A percentile compares a stretch with the other conserved stretches of the same genome.
phyloP scores from a whole-genome alignment of 345 rosid species.

The Acer yangbiense region DNA sequence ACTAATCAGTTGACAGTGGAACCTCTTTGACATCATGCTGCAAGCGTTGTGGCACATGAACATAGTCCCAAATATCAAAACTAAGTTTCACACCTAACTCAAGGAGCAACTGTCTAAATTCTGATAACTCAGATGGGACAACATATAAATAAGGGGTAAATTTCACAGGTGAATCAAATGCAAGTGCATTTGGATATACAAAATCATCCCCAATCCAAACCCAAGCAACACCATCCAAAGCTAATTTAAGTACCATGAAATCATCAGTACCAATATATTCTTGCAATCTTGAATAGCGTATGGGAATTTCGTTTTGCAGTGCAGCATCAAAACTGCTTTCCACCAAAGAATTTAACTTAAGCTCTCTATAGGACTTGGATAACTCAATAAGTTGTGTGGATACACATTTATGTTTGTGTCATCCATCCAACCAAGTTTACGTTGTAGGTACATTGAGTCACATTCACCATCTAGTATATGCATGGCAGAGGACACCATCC shows the following conservation, averaged over 20 bases:
- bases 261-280: conserved; percentile 62
- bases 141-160: conserved; percentile 90
- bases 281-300: conserved; percentile 65
- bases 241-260: conserved; percentile 55
- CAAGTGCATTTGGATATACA: conserved; percentile 74
- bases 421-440: conserved; percentile 88
- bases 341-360: conserved; percentile 47
- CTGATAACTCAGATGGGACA: conserved; percentile 92
- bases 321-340: conserved; percentile 56
- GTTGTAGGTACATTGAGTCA: conserved; percentile 54
- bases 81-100: conserved; percentile 79
- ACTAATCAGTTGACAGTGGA: conserved; percentile 66
- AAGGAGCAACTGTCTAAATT: conserved; percentile 73
- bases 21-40: conserved; percentile 65
- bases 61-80: conserved; percentile 81
- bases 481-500: conserved; percentile 73
- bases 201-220: conserved; percentile 97
- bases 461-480: conserved; percentile 78
- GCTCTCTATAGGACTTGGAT: conserved; percentile 63
- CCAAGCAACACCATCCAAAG: conserved; percentile 75
- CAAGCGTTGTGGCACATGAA: conserved; percentile 66
- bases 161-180: conserved; percentile 97
- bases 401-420: conserved; percentile 49
- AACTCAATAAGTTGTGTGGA: conserved; percentile 69
- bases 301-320: conserved; percentile 62